phyloP scores from a whole-genome alignment of 164 flowering plant species.

The Magnolia kwangsiensis region DNA sequence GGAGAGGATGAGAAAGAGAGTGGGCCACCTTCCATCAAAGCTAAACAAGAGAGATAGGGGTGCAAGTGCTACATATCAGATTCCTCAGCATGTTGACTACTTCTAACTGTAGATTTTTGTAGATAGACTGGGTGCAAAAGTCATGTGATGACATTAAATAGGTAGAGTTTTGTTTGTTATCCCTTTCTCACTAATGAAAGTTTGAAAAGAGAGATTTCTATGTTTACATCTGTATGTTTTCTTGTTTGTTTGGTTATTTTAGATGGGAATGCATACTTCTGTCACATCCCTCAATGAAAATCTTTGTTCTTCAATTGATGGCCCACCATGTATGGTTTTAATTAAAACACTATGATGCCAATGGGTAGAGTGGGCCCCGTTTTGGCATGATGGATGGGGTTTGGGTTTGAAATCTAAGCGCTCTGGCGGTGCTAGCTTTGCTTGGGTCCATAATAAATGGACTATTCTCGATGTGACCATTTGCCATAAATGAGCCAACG shows the following conservation, averaged over 20 bases:
- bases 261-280: background rate
- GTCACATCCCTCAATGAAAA: too few species aligned
- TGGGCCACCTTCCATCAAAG: slow-evolving; percentile 25
- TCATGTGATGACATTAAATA: slow-evolving; percentile 5
- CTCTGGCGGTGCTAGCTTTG: too few species aligned
- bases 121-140: background rate
- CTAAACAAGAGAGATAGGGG: slow-evolving; percentile 52
- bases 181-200: slow-evolving; percentile 2
- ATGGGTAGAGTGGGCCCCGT: too few species aligned
- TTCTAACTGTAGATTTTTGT: slow-evolving; percentile 28
- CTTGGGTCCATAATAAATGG: too few species aligned
- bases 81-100: slow-evolving; percentile 70
- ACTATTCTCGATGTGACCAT: too few species aligned
- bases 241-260: background rate
- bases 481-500: too few species aligned
- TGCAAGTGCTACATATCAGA: slow-evolving; percentile 55
- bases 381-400: too few species aligned
- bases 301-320: too few species aligned
- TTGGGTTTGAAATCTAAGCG: too few species aligned
- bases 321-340: too few species aligned
- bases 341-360: too few species aligned
- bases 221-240: background rate
- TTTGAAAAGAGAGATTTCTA: background rate
- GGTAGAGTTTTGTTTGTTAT: background rate
- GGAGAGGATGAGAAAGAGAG: slow-evolving; percentile 24